phyloP scores from a whole-genome alignment of 2,329 filamentous ascomycete genomes.

The Colletotrichum euphorbiae region DNA sequence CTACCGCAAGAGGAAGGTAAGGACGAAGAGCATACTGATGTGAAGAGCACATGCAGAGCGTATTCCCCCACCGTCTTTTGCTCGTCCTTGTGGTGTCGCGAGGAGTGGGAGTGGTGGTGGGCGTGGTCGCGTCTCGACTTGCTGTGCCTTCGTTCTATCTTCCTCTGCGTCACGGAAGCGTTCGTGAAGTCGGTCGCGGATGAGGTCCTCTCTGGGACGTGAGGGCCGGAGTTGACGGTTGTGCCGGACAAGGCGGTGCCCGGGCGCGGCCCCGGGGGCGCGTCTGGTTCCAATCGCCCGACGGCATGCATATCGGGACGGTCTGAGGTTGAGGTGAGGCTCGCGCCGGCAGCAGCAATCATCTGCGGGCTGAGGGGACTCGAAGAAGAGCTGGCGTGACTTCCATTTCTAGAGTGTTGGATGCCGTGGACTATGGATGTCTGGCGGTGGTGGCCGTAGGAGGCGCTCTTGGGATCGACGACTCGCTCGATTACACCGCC shows the following conservation, averaged over 20 bases:
- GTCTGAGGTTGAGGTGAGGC: constrained; percentile 58
- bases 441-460: constrained; percentile 91
- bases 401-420: constrained; percentile 92
- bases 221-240: constrained; percentile 47
- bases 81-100: constrained; percentile 75
- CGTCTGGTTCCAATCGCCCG: constrained; percentile 59
- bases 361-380: constrained; percentile 91
- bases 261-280: constrained; percentile 53
- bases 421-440: constrained; percentile 97
- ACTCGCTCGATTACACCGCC: constrained; percentile 62
- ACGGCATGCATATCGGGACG: constrained; percentile 63
- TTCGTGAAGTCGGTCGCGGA: constrained; percentile 59
- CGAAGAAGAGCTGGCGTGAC: constrained; percentile 80
- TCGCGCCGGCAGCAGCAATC: constrained; percentile 75
- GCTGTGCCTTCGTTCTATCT: constrained; percentile 71
- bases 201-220: constrained; percentile 58
- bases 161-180: constrained; percentile 61
- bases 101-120: constrained; percentile 82
- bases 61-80: constrained; percentile 97
- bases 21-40: constrained; percentile 70
- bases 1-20: background rate
- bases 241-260: constrained; percentile 62
- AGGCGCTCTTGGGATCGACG: constrained; percentile 65
- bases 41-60: constrained; percentile 95
- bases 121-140: constrained; percentile 78